Evolutionary conservation across 2,329 filamentous ascomycete species (phyloP).

Genomic region (Hypomyces perniciosus): DNA sequence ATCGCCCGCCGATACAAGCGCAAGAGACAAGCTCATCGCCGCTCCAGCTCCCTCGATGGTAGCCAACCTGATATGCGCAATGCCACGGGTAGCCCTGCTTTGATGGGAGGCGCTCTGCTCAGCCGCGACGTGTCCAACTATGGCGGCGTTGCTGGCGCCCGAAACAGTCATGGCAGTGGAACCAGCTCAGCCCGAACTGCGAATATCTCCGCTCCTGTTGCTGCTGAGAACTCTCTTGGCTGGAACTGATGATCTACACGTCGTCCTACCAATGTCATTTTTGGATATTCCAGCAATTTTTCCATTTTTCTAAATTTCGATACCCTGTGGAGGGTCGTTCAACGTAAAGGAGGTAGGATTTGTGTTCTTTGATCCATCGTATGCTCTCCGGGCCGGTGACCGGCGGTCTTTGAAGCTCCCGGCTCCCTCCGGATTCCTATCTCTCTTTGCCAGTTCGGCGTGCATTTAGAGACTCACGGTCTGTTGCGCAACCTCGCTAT

Average conservation of each 20-base stretch:
- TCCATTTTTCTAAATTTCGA: slow-evolving; percentile 22
- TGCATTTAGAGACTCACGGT: neutral
- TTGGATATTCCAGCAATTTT: slow-evolving; percentile 15
- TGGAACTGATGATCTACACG: slow-evolving; percentile 62
- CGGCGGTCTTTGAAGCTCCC: neutral
- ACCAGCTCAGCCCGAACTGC: slow-evolving; percentile 48
- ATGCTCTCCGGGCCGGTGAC: neutral
- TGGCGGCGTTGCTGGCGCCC: slow-evolving; percentile 42
- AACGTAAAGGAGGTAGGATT: slow-evolving; percentile 6
- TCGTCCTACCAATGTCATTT: slow-evolving; percentile 12
- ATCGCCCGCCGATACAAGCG: slow-evolving; percentile 86
- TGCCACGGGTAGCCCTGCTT: slow-evolving; percentile 46
- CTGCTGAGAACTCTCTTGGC: slow-evolving; percentile 88
- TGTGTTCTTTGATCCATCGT: slow-evolving; percentile 4
- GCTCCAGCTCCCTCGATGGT: slow-evolving; percentile 65
- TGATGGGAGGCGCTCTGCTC: slow-evolving; percentile 65
- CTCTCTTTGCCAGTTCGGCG: slow-evolving; percentile 2
- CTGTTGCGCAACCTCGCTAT: slow-evolving; percentile 1
- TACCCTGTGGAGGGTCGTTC: slow-evolving; percentile 26
- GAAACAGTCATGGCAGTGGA: slow-evolving; percentile 62
- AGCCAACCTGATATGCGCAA: slow-evolving; percentile 48
- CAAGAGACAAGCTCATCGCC: slow-evolving; percentile 71
- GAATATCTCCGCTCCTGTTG: slow-evolving; percentile 82
- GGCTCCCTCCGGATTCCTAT: neutral
- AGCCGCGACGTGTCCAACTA: slow-evolving; percentile 52